Conservation (phyloP, 148 eudicot genomes). For the Vaccinium darrowii region DNA sequence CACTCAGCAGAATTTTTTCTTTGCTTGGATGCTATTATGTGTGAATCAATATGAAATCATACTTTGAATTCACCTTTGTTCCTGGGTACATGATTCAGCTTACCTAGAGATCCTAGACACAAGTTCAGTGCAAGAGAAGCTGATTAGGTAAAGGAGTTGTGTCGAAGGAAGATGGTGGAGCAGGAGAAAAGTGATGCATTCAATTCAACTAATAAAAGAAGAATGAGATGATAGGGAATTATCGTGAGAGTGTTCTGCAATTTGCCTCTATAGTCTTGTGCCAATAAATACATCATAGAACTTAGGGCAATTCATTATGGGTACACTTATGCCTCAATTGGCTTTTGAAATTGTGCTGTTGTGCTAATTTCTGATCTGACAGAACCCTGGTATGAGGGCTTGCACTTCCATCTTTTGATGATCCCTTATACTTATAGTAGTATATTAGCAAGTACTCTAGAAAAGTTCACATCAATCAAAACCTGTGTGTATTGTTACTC, state of each 20-base stretch:
- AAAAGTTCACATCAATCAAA: no score
- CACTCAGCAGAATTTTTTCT: not conserved
- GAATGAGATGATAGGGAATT: not conserved
- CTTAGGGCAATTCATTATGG: not conserved
- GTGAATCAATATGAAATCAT: not conserved
- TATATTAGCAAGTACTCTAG: not conserved
- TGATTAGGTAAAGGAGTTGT: not conserved
- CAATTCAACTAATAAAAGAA: not conserved
- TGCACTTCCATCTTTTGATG: not conserved
- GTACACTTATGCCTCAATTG: not conserved
- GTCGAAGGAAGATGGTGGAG: not conserved
- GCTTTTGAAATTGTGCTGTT: not conserved
- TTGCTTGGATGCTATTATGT: not conserved
- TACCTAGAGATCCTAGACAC: slow-evolving; percentile 3
- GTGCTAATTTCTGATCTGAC: not conserved
- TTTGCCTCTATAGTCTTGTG: not conserved
- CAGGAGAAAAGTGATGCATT: not conserved
- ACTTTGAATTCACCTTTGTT: not conserved
- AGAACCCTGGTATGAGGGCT: not conserved
- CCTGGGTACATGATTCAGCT: not conserved
- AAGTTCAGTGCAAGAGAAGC: slow-evolving; percentile 1
- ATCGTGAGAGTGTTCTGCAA: not conserved
- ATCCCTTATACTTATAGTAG: not conserved
- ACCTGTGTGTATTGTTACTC: not conserved
- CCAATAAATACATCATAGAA: not conserved